These are phyloP conservation scores for Elymus sibiricus DNA, from an alignment of 176 grass and related monocot genomes.

Conservation along the genomic window DNA sequence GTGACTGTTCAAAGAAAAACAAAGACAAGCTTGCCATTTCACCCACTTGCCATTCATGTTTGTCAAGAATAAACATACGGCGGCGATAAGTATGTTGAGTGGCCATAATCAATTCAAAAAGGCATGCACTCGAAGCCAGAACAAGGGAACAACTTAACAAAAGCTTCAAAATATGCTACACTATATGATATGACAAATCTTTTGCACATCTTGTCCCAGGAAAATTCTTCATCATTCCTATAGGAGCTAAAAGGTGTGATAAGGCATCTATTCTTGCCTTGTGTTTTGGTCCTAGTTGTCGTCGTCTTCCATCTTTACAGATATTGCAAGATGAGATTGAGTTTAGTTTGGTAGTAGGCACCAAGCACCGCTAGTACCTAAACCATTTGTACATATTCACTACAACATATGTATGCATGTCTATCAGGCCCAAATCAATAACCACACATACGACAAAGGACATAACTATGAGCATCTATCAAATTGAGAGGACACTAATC, in stretches of 20 bases:
- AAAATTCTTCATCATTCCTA: background rate
- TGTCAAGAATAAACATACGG: too few relatives aligned
- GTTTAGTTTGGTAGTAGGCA: background rate
- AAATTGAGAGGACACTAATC: background rate
- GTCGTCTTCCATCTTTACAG: background rate
- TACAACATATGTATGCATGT: too few relatives aligned
- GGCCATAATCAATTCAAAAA: too few relatives aligned
- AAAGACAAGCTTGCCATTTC: too few relatives aligned
- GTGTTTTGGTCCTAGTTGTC: background rate
- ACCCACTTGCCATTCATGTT: too few relatives aligned
- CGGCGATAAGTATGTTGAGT: too few relatives aligned
- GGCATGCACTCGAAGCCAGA: background rate
- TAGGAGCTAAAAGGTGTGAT: conserved; percentile 8
- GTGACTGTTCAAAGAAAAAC: too few relatives aligned
- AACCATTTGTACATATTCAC: too few relatives aligned
- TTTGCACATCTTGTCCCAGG: background rate
- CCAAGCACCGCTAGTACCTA: background rate
- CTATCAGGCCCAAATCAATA: too few relatives aligned
- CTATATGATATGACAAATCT: conserved; percentile 2
- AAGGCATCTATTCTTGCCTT: conserved; percentile 34
- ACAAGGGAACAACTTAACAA: background rate
- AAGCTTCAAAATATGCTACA: background rate
- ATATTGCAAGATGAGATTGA: background rate
- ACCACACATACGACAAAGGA: too few relatives aligned
- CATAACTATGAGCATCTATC: too few relatives aligned